Base-by-base conservation (phyloP, 2,329 filamentous ascomycete genomes). In the Claviceps quebecensis region DNA sequence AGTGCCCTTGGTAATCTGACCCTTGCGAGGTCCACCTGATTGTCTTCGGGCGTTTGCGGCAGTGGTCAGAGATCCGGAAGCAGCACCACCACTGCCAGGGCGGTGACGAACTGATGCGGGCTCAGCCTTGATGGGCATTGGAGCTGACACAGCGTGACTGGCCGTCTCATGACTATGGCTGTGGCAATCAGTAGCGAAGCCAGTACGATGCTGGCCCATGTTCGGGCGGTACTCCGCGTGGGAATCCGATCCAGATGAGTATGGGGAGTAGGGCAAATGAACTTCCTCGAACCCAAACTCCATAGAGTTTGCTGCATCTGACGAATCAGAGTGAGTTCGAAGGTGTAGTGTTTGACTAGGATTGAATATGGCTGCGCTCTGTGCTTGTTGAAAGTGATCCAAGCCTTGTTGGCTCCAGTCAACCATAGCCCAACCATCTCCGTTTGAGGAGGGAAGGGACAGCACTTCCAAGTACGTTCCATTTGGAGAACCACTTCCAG, bases 321-420 rank as follows among this genome's bases (percentile, higher is more conserved):
- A 93, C 2, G 88, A 93, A 61, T 94, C 87, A 4, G 90, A 95
- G 60, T 85, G 83, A 51, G 84, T 90, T 58, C 90, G 81, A 61
- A 95, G 77, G 70, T 96, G 91, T 49, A 97, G 73, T 1, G 89
- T 94, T 69, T 95, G 86, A 55, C 84, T 81, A 2, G 91, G 91
- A 68, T 96, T 95, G 74, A 95, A 94, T 62, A 95, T 90, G 57
- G 86, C 83, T 41, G 73, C 67, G 55, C 73, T 78, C 49, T 78
- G 77, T 5, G 63, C 61, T 53, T 73, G 71, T 48, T 68, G 65
- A 53, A 69, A 68, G 58, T 91, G 86, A 58, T 86, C 81, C 39
- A 69, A 60, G 48, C 83, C 84, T 55, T 80, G 83, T 54, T 83
- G 80, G 54, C 83, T 83, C 63, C 81, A 78, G 57, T 93, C 86